Evolutionary conservation across 176 grass and related monocot genomes (phyloP).

Genomic region (Thalia dealbata): DNA sequence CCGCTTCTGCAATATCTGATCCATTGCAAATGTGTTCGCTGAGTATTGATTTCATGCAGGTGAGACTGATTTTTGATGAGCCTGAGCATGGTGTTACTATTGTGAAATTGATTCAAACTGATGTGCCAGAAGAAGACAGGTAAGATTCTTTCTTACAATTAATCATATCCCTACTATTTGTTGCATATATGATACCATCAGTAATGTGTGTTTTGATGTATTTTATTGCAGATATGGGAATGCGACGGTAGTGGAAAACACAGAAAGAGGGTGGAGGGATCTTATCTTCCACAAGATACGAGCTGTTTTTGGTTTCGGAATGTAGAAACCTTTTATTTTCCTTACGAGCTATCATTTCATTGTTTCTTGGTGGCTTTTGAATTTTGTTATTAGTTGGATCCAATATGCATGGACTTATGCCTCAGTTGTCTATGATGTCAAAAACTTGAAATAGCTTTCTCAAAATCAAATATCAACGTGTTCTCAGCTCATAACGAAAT

Average conservation of each 20-base stretch:
- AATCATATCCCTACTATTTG: not conserved
- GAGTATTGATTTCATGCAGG: conserved; percentile 33
- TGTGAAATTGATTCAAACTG: conserved; percentile 78
- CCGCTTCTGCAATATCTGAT: not conserved
- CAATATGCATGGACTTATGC: not conserved
- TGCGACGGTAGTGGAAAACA: conserved; percentile 94
- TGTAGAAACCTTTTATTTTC: conserved; percentile 23
- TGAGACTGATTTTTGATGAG: conserved; percentile 72
- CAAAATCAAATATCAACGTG: not conserved
- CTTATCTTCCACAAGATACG: conserved; percentile 96
- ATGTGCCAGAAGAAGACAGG: conserved; percentile 96
- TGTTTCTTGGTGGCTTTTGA: not conserved
- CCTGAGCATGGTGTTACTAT: conserved; percentile 74
- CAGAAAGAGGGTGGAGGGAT: conserved; percentile 80
- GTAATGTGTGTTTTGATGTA: not conserved
- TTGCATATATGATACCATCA: not conserved
- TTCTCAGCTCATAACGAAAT: not conserved
- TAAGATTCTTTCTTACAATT: conserved; percentile 16
- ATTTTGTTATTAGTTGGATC: not conserved
- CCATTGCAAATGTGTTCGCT: not conserved
- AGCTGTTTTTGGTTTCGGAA: conserved; percentile 82
- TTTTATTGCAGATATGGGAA: conserved; percentile 62
- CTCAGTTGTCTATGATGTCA: not conserved
- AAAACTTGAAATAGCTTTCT: not conserved
- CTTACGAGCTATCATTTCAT: not conserved